Base-by-base conservation (phyloP, 768 basidiomycete genomes). In the Dacryopinax spathularia region DNA sequence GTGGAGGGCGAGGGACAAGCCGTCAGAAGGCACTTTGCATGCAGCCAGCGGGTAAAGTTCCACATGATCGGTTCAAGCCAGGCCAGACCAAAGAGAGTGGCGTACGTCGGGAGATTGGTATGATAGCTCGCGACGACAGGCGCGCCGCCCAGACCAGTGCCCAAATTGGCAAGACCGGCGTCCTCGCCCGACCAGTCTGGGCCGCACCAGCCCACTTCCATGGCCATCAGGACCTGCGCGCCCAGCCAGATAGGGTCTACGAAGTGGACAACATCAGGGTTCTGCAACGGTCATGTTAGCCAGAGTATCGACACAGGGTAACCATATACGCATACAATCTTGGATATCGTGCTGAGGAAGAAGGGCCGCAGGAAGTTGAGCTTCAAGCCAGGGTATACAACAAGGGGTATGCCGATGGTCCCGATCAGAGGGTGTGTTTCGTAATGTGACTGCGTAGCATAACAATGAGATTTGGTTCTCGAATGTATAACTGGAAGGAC, bases 221-320 rank as follows among this genome's bases (percentile, higher is more conserved):
- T 69, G 1, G 75, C 76, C 64, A 74, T 68, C n/a, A 77, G 71
- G 12, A 73, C 73, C 62, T 79, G 77, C 0, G 75, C 77, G 18
- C 78, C 78, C 2, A 79, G 74, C 77, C 77, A 79, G 39, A 79
- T 77, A 2, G 78, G 77, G 69, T 79, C 77, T 41, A 77, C 75
- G 62, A 79, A 74, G 64, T 78, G 77, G 5, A 78, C 72, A 1
- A 79, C 75, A 62, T 79, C 76, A 0, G 78, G 77, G 16, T 63
- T 44, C 64, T 66, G 59, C 10, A 33, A 22, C 3, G 33, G 29
- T 34, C 1, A 68, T 34, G 61, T 69, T 65, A 25, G 63, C 9
- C 5, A 37, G 12, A 7, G 0, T 25, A 37, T 36, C 18, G 25
- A 4, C 25, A 37, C 20, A 36, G 22, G 31, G 36, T 25, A 48